Evolutionary conservation across 1,139 yeast genomes (phyloP).

Genomic region (Kodamaea fungicola): DNA sequence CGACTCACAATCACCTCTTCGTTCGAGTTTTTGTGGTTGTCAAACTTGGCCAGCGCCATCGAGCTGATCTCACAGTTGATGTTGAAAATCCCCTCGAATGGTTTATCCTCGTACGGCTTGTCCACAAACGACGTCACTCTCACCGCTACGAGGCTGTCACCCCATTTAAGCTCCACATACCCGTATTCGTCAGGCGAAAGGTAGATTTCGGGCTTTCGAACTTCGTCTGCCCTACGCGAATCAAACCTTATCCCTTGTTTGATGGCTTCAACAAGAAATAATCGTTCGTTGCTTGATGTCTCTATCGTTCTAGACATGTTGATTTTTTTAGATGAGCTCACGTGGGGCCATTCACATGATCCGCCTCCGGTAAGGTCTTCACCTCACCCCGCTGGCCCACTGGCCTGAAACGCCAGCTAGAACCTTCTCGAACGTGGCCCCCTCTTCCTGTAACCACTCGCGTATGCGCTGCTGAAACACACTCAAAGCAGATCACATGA

Average conservation of each 20-base stretch:
- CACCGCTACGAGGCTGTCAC: conserved; percentile 61
- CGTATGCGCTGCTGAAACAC: too few relatives aligned
- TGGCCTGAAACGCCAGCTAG: too few relatives aligned
- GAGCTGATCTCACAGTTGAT: conserved; percentile 86
- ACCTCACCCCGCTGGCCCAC: too few relatives aligned
- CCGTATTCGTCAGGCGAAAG: conserved; percentile 72
- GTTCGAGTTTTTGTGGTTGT: conserved; percentile 64
- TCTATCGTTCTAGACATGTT: conserved; percentile 34
- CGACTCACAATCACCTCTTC: conserved; percentile 79
- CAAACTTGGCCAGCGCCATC: conserved; percentile 85
- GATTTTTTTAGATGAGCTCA: not conserved
- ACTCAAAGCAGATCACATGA: not conserved
- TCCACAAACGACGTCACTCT: conserved; percentile 78
- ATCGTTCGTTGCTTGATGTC: conserved; percentile 62
- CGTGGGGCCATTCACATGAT: not conserved
- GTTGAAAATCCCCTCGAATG: conserved; percentile 85
- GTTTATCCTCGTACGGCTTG: conserved; percentile 84
- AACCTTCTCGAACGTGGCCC: too few relatives aligned
- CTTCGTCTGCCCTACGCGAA: conserved; percentile 61
- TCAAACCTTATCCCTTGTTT: conserved; percentile 64
- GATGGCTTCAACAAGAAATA: conserved; percentile 60
- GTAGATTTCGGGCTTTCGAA: conserved; percentile 59
- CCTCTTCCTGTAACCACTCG: too few relatives aligned
- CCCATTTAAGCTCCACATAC: conserved; percentile 72
- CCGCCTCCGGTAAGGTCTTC: too few relatives aligned